These are phyloP conservation scores for Tricholoma matsutake DNA, from an alignment of 768 basidiomycete species.

Conservation along the genomic window DNA sequence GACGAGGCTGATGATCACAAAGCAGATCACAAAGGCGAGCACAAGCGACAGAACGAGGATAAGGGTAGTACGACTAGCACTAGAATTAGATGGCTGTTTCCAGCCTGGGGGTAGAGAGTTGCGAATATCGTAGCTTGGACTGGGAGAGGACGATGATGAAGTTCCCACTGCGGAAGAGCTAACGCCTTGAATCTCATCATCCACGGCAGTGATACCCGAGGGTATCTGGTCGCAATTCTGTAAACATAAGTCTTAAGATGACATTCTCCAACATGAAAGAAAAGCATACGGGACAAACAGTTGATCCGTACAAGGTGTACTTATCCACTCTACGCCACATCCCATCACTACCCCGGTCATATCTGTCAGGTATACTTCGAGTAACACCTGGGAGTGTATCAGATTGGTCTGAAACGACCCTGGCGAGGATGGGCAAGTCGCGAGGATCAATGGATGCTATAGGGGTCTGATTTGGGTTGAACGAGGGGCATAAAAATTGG, in stretches of 20 bases:
- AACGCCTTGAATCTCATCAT: constrained; percentile 31
- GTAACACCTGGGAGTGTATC: constrained; percentile 9
- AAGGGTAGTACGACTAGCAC: constrained; percentile 37
- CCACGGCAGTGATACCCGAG: constrained; percentile 23
- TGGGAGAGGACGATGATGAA: constrained; percentile 18
- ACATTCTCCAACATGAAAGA: neutral
- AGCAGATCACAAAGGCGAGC: constrained; percentile 58
- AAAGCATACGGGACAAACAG: constrained; percentile 51
- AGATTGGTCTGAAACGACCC: constrained; percentile 12
- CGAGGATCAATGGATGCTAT: constrained; percentile 3
- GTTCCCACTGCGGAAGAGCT: constrained; percentile 15
- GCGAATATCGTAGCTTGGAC: constrained; percentile 27
- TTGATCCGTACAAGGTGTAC: constrained; percentile 73
- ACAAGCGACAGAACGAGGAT: constrained; percentile 59
- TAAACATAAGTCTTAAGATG: neutral
- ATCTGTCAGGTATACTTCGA: constrained; percentile 52
- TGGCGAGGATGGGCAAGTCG: constrained; percentile 5
- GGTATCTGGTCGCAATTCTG: constrained; percentile 24
- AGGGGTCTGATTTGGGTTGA: constrained; percentile 22
- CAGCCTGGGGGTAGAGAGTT: constrained; percentile 55
- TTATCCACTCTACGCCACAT: constrained; percentile 51
- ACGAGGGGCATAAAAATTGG: constrained; percentile 59
- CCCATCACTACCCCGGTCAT: constrained; percentile 48
- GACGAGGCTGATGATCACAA: constrained; percentile 59
- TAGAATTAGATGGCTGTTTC: constrained; percentile 26